Evolutionary conservation across 176 grass and related monocot genomes (phyloP).

Genomic region (Eragrostis curvula): DNA sequence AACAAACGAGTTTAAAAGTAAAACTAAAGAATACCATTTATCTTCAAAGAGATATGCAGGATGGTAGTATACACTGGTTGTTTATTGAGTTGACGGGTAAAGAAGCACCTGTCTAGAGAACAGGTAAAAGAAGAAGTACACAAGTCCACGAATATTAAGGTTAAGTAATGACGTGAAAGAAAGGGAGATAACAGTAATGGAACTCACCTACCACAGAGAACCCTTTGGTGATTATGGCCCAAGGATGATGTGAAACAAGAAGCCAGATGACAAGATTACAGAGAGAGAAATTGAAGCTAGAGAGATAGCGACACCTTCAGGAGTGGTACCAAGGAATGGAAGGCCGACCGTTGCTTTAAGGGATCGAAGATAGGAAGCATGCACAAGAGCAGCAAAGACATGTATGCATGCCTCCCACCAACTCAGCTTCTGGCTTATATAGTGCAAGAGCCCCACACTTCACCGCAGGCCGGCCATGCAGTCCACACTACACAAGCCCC

Average conservation of each 20-base stretch:
- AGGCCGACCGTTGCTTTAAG: conserved; percentile 63
- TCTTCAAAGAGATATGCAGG: no score
- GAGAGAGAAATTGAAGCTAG: conserved; percentile 46
- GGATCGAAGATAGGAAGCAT: conserved; percentile 52
- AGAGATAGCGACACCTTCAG: conserved; percentile 45
- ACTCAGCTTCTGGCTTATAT: conserved; percentile 87
- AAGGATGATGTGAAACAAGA: conserved; percentile 49
- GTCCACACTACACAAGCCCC: not conserved
- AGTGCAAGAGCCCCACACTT: conserved; percentile 61
- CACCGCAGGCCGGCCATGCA: conserved; percentile 55
- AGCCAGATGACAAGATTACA: conserved; percentile 39
- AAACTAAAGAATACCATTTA: not conserved
- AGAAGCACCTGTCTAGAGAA: not conserved
- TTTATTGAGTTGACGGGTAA: conserved; percentile 14
- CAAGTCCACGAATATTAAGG: not conserved
- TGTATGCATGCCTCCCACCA: conserved; percentile 75
- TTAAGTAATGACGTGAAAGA: conserved; percentile 28
- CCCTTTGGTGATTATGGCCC: conserved; percentile 41
- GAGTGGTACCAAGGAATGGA: conserved; percentile 54
- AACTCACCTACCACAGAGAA: conserved; percentile 54
- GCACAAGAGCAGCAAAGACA: conserved; percentile 33
- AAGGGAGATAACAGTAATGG: conserved; percentile 50
- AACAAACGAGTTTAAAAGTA: conserved; percentile 8
- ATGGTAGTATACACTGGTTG: not conserved
- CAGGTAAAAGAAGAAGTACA: not conserved